Evolutionary conservation across 2,329 filamentous ascomycete genomes (phyloP).

Genomic region (Aspergillus ruber): DNA sequence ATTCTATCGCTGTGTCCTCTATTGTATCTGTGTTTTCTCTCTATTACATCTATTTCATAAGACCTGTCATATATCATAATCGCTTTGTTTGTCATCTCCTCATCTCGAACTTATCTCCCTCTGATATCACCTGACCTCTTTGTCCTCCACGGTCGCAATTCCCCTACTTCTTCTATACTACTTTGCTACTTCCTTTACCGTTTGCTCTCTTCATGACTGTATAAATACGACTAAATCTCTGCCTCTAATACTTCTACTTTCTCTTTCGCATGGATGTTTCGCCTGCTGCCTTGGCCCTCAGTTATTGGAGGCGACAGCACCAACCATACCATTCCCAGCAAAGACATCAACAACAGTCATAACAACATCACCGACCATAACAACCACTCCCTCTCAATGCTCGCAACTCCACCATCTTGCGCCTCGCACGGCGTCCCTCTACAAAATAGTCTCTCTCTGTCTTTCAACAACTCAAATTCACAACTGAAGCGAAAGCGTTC

Average conservation of each 20-base stretch:
- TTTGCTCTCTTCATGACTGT: too few species aligned
- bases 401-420: constrained; percentile 32
- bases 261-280: constrained; percentile 44
- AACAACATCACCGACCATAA: constrained; percentile 37
- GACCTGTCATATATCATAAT: constrained; percentile 4
- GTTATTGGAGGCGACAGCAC: constrained; percentile 31
- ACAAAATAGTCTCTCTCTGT: constrained; percentile 23
- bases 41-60: constrained; percentile 10
- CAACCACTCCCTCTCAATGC: constrained; percentile 35
- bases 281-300: constrained; percentile 42
- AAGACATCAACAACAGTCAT: constrained; percentile 32
- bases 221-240: not conserved
- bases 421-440: constrained; percentile 18
- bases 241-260: constrained; percentile 3
- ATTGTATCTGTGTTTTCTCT: not conserved
- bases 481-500: constrained; percentile 56
- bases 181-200: too few species aligned
- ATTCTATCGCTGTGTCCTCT: not conserved
- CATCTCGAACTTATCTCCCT: constrained; percentile 4
- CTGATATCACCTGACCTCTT: too few species aligned
- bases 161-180: too few species aligned
- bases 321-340: constrained; percentile 20
- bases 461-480: constrained; percentile 7
- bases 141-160: too few species aligned
- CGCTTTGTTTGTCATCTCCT: constrained; percentile 9